A percentile compares a stretch with the other conserved stretches of the same genome.
Evolutionary conservation across 1,139 yeast species (phyloP).

Genomic region (Sugiyamaella pinicola): DNA sequence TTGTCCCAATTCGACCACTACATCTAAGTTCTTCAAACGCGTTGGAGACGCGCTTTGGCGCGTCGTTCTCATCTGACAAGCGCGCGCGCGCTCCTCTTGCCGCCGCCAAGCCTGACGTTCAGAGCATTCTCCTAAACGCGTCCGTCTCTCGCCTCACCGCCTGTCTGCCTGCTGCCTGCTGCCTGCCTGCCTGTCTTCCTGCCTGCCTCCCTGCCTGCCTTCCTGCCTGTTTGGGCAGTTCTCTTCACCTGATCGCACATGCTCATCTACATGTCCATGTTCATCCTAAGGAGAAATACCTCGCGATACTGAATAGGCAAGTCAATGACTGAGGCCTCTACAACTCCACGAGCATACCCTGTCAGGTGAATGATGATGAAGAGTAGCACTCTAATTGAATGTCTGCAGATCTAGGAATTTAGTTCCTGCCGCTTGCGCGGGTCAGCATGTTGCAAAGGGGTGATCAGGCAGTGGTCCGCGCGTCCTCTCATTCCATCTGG

Average conservation of each 20-base stretch:
- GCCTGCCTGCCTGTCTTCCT: background rate
- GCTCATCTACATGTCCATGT: background rate
- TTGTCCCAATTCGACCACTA: slow-evolving; percentile 1
- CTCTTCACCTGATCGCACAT: background rate
- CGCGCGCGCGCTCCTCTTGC: background rate
- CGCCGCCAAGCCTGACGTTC: background rate
- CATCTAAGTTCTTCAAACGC: too few relatives aligned
- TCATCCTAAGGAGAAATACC: too few relatives aligned
- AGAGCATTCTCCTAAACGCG: background rate
- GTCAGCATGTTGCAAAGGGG: too few relatives aligned
- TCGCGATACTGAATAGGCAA: background rate
- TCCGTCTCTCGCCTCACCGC: background rate
- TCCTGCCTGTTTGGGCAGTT: background rate
- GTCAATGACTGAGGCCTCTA: too few relatives aligned
- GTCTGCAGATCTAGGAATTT: too few relatives aligned
- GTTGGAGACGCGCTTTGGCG: background rate
- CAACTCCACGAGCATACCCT: too few relatives aligned
- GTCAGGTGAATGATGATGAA: too few relatives aligned
- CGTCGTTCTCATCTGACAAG: background rate
- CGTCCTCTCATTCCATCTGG: too few relatives aligned
- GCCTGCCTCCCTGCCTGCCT: background rate
- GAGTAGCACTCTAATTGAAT: too few relatives aligned
- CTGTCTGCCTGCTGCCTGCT: background rate
- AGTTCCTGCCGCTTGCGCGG: too few relatives aligned
- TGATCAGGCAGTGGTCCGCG: too few relatives aligned